Evolutionary conservation across 306 rosid species (phyloP).

Genomic region (Cucumis cinereus): DNA sequence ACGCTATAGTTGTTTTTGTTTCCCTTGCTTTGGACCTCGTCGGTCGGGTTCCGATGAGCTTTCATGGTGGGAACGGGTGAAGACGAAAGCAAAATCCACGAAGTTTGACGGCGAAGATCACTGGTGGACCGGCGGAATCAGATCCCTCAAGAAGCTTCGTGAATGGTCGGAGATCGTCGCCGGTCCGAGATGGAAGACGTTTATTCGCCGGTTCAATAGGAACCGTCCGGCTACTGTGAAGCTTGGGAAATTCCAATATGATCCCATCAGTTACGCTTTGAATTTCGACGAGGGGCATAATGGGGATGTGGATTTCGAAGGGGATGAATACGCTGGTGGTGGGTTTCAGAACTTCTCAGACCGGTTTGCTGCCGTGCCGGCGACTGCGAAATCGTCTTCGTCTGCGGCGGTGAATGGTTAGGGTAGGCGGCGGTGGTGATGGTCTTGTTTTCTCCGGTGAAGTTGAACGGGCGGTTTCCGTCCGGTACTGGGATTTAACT

Average conservation of each 20-base stretch:
- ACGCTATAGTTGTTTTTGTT: conserved; percentile 38
- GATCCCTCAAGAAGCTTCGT: conserved; percentile 52
- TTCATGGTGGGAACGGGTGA: conserved; percentile 63
- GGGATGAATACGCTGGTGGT: conserved; percentile 10
- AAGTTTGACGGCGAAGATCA: conserved; percentile 17
- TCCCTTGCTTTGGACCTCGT: conserved; percentile 42
- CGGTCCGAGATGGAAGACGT: conserved; percentile 91
- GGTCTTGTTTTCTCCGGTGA: not conserved
- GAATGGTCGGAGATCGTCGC: conserved; percentile 96
- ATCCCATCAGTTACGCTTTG: conserved; percentile 70
- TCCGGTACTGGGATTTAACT: not conserved
- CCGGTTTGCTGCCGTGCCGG: conserved; percentile 37
- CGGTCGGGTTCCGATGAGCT: conserved; percentile 20
- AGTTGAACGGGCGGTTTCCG: not conserved
- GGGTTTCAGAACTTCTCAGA: conserved; percentile 50
- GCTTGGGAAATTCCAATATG: conserved; percentile 70
- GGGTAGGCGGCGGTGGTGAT: conserved; percentile 3
- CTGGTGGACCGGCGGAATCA: conserved; percentile 65
- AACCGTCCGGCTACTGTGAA: conserved; percentile 27
- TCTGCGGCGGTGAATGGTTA: not conserved
- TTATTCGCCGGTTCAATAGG: conserved; percentile 61
- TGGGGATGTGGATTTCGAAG: conserved; percentile 21
- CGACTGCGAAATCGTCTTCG: not conserved
- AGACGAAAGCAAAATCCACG: conserved; percentile 7
- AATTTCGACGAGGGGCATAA: conserved; percentile 70